Evolutionary conservation across 2,329 filamentous ascomycete species (phyloP), one percentile per base, ranked within the genome.

Genomic region (Ascochyta viciae-villosae): DNA sequence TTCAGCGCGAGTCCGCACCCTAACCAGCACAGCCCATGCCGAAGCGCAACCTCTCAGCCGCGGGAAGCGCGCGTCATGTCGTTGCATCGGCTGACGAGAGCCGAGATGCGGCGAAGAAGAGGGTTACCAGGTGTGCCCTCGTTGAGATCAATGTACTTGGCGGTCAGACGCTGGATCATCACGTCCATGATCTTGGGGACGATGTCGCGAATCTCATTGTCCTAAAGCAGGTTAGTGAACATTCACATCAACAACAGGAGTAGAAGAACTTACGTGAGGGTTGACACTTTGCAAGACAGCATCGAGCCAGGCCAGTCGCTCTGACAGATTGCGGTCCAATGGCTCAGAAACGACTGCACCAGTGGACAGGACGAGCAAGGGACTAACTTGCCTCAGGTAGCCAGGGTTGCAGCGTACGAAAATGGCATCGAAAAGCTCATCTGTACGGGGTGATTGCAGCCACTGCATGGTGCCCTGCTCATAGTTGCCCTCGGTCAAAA

Each of bases 161-260:
- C 76, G 50, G 86, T 82, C 42, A 88, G 75, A 43, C 85, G 82
- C 65, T 84, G 77, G 43, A 79, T 80, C 41, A 88, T 76, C 52
- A 86, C 81, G 29, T 85, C 82, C 80, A 87, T 84, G 58, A 87
- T 86, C 67, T 80, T 81, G 1, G 83, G 83, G 12, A 82, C 80
- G 16, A 87, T 81, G 51, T 86, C 82, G 39, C 73, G 76, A 51
- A 87, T 81, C 42, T 87, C 84, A 35, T 76, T 65, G 60, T 85
- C 81, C 81, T 83, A 34, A 8, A 42, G 10, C 22, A 33, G 10
- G 56, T 71, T 64, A 71, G 64, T 40, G 39, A 8, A 22, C 3
- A 5, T 37, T 39, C 10, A 57, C 13, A 16, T 12, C 2, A 49
- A 16, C 16, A 22, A 22, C 7, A 8, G 19, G 6, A 22, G 9